Percentiles rank a stretch among this genome's conserved stretches.
Conservation (phyloP, 2,329 filamentous ascomycete genomes). For the Penicillium sp. region DNA sequence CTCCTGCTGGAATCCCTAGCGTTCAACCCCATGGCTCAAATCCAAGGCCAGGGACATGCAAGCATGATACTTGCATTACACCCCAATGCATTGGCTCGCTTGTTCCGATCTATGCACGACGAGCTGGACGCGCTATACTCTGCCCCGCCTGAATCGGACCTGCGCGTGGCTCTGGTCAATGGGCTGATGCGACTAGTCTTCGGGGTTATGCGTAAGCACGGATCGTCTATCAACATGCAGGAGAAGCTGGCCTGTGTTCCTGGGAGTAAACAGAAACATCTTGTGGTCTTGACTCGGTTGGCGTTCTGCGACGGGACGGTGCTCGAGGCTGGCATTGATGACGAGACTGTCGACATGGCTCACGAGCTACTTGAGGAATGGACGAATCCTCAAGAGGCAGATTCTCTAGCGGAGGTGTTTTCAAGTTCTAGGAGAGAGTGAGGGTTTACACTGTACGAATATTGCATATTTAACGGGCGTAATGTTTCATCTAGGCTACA, state of each 20-base stretch:
- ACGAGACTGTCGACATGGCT: conserved; percentile 77
- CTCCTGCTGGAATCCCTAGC: conserved; percentile 45
- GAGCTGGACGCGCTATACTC: conserved; percentile 65
- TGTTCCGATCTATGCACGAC: conserved; percentile 75
- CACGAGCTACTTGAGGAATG: conserved; percentile 78
- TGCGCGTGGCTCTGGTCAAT: conserved; percentile 59
- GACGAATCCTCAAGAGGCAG: conserved; percentile 77
- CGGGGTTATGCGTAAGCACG: conserved; percentile 61
- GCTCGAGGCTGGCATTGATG: conserved; percentile 74
- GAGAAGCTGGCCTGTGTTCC: conserved; percentile 69
- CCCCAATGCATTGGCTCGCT: conserved; percentile 68
- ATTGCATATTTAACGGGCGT: conserved; percentile 15
- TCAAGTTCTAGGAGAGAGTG: conserved; percentile 37
- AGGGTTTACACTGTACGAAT: conserved; percentile 15
- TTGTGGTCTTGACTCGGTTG: conserved; percentile 78
- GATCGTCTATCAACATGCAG: conserved; percentile 66
- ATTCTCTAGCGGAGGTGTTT: conserved; percentile 57
- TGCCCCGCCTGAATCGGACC: conserved; percentile 46
- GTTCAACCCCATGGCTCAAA: conserved; percentile 58
- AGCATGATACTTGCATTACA: conserved; percentile 68
- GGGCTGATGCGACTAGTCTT: conserved; percentile 62
- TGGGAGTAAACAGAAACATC: conserved; percentile 78
- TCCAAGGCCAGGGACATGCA: conserved; percentile 58
- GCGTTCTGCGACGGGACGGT: conserved; percentile 81
- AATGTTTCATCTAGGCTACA: conserved; percentile 1